phyloP scores from a whole-genome alignment of 148 eudicot genomes.

The Rheum nobile region DNA sequence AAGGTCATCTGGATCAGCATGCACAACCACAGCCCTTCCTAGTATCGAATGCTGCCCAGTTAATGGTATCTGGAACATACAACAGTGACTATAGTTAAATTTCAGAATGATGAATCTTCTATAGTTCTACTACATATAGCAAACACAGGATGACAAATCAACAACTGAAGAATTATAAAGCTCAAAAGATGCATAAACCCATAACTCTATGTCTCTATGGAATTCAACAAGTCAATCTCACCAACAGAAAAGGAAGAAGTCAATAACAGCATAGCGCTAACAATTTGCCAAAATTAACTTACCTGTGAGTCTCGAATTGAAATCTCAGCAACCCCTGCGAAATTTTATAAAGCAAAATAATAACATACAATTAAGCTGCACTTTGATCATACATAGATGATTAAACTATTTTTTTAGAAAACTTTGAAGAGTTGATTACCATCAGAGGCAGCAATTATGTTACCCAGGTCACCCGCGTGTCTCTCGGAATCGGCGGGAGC shows the following conservation, averaged over 20 bases:
- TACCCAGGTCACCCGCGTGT: conserved; percentile 97
- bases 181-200: neutral
- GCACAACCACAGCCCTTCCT: conserved; percentile 98
- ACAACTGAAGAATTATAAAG: neutral
- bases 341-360: neutral
- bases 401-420: neutral
- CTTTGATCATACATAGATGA: neutral
- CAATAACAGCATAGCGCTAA: neutral
- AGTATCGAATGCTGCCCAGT: conserved; percentile 65
- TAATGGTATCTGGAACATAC: conserved; percentile 61
- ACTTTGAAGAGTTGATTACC: conserved; percentile 24
- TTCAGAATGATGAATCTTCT: neutral
- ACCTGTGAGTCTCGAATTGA: conserved; percentile 64
- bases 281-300: conserved; percentile 1
- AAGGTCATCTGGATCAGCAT: conserved; percentile 96
- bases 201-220: neutral
- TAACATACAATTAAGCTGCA: neutral
- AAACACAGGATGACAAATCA: neutral
- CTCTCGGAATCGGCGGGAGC: conserved; percentile 64
- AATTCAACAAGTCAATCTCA: neutral
- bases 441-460: conserved; percentile 65
- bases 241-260: neutral
- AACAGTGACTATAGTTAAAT: neutral
- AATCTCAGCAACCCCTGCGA: conserved; percentile 74
- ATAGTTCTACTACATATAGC: neutral